A percentile compares a stretch with the other conserved stretches of the same genome.
These are phyloP conservation scores for Zea mays DNA, from an alignment of 176 grass and related monocot genomes.

Conservation along the genomic window Zm-B73-REFERENCE-NAM-5.0 NC_050096.1:299898001-299898500, in stretches of 20 bases:
- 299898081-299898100: slow-evolving; percentile 81
- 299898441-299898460: slow-evolving; percentile 74
- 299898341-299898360: slow-evolving; percentile 54
- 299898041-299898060: slow-evolving; percentile 67
- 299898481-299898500: not conserved
- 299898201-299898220: slow-evolving; percentile 9
- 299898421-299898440: slow-evolving; percentile 59
- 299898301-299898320: not conserved
- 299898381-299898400: slow-evolving; percentile 57
- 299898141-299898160: slow-evolving; percentile 64
- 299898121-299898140: slow-evolving; percentile 46
- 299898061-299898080: slow-evolving; percentile 75
- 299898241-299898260: slow-evolving; percentile 39
- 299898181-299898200: slow-evolving; percentile 42
- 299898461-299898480: slow-evolving; percentile 64
- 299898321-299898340: not conserved
- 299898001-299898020: slow-evolving; percentile 74
- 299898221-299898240: slow-evolving; percentile 37
- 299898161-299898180: slow-evolving; percentile 58
- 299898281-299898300: not conserved
- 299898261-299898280: not conserved
- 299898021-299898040: slow-evolving; percentile 86
- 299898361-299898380: slow-evolving; percentile 63
- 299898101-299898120: slow-evolving; percentile 82
- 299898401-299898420: slow-evolving; percentile 56